Percentiles rank a stretch among this genome's conserved stretches.
Evolutionary conservation across 257 asterid genomes (phyloP).

Genomic region (Paulownia fortunei): DNA sequence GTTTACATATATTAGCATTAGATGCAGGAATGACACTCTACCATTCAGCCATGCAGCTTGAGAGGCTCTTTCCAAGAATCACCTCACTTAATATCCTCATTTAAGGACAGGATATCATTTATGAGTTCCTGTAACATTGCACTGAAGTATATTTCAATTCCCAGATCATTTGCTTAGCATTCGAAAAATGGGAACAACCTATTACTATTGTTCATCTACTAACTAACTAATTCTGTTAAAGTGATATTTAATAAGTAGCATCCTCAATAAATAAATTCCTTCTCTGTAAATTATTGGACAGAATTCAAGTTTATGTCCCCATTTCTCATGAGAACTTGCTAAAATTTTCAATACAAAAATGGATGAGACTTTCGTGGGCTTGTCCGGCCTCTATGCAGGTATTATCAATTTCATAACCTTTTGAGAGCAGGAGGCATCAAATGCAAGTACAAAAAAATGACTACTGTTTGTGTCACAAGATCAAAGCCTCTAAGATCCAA

Average conservation of each 20-base stretch:
- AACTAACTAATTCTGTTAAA: background rate
- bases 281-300: background rate
- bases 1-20: background rate
- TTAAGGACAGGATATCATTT: background rate
- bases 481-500: background rate
- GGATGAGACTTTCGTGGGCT: background rate
- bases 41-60: background rate
- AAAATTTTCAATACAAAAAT: background rate
- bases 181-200: background rate
- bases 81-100: background rate
- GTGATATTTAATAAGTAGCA: background rate
- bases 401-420: background rate
- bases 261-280: background rate
- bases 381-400: background rate
- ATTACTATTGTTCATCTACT: background rate
- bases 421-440: background rate
- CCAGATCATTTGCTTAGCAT: slow-evolving; percentile 5
- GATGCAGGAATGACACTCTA: background rate
- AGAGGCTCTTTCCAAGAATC: background rate
- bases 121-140: background rate
- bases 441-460: background rate
- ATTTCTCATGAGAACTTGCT: background rate
- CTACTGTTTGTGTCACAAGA: background rate
- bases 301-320: background rate
- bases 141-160: background rate